Evolutionary conservation across 2,329 filamentous ascomycete species (phyloP).

Genomic region (Thelonectria rubi): DNA sequence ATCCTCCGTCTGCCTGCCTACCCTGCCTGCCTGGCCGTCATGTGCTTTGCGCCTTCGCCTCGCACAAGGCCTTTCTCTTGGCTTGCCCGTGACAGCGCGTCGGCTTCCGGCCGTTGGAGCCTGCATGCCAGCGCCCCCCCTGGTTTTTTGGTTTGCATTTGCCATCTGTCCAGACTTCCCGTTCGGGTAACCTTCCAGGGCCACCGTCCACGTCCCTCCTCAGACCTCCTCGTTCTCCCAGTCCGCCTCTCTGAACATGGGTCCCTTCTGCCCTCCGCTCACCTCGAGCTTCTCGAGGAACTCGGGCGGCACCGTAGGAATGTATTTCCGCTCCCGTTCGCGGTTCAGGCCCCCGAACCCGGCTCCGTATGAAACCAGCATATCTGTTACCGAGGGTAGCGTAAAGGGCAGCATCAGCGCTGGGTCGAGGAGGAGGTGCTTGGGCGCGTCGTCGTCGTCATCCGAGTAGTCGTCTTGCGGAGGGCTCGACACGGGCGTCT

Average conservation of each 20-base stretch:
- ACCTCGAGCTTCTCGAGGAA: slow-evolving; percentile 88
- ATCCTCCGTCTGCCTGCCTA: slow-evolving; percentile 14
- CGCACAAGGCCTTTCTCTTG: slow-evolving; percentile 8
- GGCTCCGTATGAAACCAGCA: slow-evolving; percentile 94
- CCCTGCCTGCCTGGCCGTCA: slow-evolving; percentile 13
- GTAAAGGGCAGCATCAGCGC: slow-evolving; percentile 93
- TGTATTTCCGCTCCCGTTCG: slow-evolving; percentile 93
- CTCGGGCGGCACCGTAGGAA: slow-evolving; percentile 92
- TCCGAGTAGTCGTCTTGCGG: slow-evolving; percentile 53
- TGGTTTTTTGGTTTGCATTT: not conserved
- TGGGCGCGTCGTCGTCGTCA: slow-evolving; percentile 74
- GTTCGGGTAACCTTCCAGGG: slow-evolving; percentile 1
- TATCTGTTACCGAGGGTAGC: slow-evolving; percentile 95
- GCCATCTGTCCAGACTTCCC: slow-evolving; percentile 3
- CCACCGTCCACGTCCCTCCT: slow-evolving; percentile 6
- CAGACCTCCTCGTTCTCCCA: slow-evolving; percentile 73
- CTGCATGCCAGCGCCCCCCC: not conserved
- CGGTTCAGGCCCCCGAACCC: slow-evolving; percentile 93
- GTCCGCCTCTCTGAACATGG: slow-evolving; percentile 70
- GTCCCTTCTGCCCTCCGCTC: slow-evolving; percentile 59
- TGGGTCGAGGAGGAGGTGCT: slow-evolving; percentile 84
- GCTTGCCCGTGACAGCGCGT: slow-evolving; percentile 5
- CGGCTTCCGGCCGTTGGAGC: not conserved
- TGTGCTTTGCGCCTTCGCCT: slow-evolving; percentile 19
- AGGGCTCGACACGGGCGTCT: slow-evolving; percentile 52